Conservation (phyloP, 768 basidiomycete genomes). For the Tricholoma sp. region DNA sequence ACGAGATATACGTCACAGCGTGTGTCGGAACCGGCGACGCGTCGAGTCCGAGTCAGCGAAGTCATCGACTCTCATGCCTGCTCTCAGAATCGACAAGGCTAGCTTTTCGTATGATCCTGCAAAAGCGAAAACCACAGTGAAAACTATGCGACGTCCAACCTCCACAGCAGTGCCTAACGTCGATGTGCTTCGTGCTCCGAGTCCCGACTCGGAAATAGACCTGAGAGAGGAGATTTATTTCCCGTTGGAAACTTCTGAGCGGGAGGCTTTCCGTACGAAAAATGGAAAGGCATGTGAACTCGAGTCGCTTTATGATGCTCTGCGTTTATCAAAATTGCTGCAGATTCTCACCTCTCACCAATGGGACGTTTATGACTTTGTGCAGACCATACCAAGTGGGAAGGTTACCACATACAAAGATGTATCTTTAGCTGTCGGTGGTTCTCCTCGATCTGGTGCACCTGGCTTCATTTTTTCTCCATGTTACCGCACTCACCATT, state of each 20-base stretch:
- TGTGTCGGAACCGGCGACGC: background rate
- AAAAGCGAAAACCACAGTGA: background rate
- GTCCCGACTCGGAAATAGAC: no score
- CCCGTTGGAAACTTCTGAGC: slow-evolving; percentile 21
- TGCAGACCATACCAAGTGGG: slow-evolving; percentile 42
- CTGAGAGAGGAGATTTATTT: slow-evolving; percentile 13
- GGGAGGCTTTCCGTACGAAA: slow-evolving; percentile 26
- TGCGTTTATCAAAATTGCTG: background rate
- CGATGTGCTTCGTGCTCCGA: background rate
- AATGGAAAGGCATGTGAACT: slow-evolving; percentile 28
- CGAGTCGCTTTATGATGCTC: background rate
- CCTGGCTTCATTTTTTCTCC: background rate
- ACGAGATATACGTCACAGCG: background rate
- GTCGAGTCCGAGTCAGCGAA: background rate
- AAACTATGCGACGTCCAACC: background rate
- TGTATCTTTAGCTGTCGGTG: slow-evolving; percentile 45
- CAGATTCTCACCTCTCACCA: slow-evolving; percentile 48
- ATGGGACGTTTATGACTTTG: slow-evolving; percentile 59
- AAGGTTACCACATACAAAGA: slow-evolving; percentile 55
- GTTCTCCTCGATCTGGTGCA: slow-evolving; percentile 62
- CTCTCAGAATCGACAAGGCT: slow-evolving; percentile 12
- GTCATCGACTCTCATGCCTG: slow-evolving; percentile 12
- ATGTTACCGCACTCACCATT: background rate
- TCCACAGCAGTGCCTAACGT: background rate
- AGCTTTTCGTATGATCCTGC: slow-evolving; percentile 9